These are phyloP conservation scores for Wilcoxina mikolae DNA, from an alignment of 495 filamentous ascomycete genomes.

Conservation along the genomic window DNA sequence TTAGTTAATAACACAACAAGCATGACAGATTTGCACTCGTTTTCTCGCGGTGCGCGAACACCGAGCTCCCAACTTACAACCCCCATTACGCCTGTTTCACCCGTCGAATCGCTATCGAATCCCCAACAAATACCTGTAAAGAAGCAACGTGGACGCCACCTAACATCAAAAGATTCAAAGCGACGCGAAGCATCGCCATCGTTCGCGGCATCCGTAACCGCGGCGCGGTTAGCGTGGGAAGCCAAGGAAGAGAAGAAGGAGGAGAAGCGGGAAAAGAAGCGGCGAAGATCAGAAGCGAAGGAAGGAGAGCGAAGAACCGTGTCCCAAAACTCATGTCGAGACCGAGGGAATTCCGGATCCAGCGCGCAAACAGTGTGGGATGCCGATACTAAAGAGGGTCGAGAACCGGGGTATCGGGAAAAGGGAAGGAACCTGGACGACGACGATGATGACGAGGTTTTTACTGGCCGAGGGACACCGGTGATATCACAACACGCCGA, in stretches of 20 bases:
- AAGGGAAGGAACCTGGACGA: neutral
- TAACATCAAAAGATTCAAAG: neutral
- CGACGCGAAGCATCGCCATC: slow-evolving; percentile 21
- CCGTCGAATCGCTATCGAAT: slow-evolving; percentile 9
- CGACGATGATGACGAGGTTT: slow-evolving; percentile 7
- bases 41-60: no score
- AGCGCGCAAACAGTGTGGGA: slow-evolving; percentile 23
- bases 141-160: neutral
- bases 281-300: slow-evolving; percentile 24
- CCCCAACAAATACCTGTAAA: neutral
- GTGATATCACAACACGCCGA: no score
- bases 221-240: slow-evolving; percentile 28
- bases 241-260: slow-evolving; percentile 29
- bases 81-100: slow-evolving; percentile 18
- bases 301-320: slow-evolving; percentile 22
- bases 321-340: slow-evolving; percentile 21
- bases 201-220: slow-evolving; percentile 25
- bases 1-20: slow-evolving; percentile 17
- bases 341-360: slow-evolving; percentile 21
- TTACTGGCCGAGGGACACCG: neutral
- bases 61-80: slow-evolving; percentile 18
- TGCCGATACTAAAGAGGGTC: slow-evolving; percentile 9
- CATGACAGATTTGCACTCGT: slow-evolving; percentile 23
- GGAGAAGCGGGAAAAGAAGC: slow-evolving; percentile 27
- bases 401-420: slow-evolving; percentile 3